Evolutionary conservation across 345 rosid genomes (phyloP).

Genomic region (Populus nigra): DNA sequence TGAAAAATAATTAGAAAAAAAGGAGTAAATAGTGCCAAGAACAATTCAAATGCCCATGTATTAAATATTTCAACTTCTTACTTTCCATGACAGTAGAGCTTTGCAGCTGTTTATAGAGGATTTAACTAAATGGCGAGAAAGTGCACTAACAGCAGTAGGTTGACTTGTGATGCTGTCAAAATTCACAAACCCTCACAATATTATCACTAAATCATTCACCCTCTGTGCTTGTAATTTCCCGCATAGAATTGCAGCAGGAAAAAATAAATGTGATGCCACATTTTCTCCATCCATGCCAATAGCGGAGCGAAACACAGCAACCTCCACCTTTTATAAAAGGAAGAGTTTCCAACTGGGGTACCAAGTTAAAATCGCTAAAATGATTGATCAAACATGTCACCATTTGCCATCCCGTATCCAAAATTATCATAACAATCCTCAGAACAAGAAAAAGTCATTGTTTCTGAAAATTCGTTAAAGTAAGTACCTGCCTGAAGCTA

Average conservation of each 20-base stretch:
- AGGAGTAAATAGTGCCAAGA: not conserved
- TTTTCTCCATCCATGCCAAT: not conserved
- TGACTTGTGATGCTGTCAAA: not conserved
- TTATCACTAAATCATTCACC: not conserved
- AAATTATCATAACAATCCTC: not conserved
- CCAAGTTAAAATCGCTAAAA: not conserved
- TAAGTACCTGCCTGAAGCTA: constrained; percentile 80
- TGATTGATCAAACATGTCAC: not conserved
- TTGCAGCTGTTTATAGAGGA: not conserved
- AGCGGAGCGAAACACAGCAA: not conserved
- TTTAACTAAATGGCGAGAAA: not conserved
- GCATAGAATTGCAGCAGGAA: not conserved
- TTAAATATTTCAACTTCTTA: not conserved
- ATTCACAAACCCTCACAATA: not conserved
- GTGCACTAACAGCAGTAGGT: not conserved
- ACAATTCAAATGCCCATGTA: not conserved
- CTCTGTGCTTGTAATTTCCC: not conserved
- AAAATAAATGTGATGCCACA: not conserved
- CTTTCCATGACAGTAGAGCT: not conserved
- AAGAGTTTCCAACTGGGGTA: not conserved
- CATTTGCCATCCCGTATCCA: not conserved
- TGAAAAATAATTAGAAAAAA: not conserved
- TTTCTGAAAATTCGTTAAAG: not conserved
- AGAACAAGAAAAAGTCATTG: not conserved
- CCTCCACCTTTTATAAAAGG: not conserved